phyloP scores from a whole-genome alignment of 495 filamentous ascomycete genomes.

The Hypomontagnella submonticulosa region DNA sequence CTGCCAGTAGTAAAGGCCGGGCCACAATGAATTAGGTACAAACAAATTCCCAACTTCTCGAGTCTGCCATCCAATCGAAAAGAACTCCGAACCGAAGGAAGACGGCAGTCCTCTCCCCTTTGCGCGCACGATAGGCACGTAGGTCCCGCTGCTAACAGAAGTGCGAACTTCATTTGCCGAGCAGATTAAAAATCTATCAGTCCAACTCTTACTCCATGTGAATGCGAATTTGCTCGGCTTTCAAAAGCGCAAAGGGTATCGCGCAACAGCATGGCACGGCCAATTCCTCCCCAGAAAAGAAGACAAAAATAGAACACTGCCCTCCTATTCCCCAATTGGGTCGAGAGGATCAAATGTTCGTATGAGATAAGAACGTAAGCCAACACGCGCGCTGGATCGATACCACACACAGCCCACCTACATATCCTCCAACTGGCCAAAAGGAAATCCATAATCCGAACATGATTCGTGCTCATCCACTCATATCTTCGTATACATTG shows the following conservation, averaged over 20 bases:
- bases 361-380: slow-evolving; percentile 40
- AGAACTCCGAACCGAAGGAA: slow-evolving; percentile 36
- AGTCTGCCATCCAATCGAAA: slow-evolving; percentile 34
- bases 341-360: slow-evolving; percentile 28
- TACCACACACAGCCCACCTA: slow-evolving; percentile 29
- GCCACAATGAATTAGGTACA: slow-evolving; percentile 24
- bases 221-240: slow-evolving; percentile 45
- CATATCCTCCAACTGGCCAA: slow-evolving; percentile 21
- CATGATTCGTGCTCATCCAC: slow-evolving; percentile 37
- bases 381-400: slow-evolving; percentile 21
- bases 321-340: slow-evolving; percentile 15
- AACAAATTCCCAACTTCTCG: slow-evolving; percentile 31
- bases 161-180: slow-evolving; percentile 53
- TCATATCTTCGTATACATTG: slow-evolving; percentile 44
- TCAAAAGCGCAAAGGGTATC: slow-evolving; percentile 49
- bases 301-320: slow-evolving; percentile 45
- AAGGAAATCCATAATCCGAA: slow-evolving; percentile 21
- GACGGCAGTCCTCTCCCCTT: slow-evolving; percentile 13
- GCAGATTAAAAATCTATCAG: slow-evolving; percentile 50
- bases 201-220: slow-evolving; percentile 48
- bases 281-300: slow-evolving; percentile 41
- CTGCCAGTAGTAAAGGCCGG: slow-evolving; percentile 13
- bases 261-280: slow-evolving; percentile 50
- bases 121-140: slow-evolving; percentile 31
- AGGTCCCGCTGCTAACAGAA: slow-evolving; percentile 48